Conservation (phyloP, 176 grass and related monocot genomes). For the Secale cereale region DNA sequence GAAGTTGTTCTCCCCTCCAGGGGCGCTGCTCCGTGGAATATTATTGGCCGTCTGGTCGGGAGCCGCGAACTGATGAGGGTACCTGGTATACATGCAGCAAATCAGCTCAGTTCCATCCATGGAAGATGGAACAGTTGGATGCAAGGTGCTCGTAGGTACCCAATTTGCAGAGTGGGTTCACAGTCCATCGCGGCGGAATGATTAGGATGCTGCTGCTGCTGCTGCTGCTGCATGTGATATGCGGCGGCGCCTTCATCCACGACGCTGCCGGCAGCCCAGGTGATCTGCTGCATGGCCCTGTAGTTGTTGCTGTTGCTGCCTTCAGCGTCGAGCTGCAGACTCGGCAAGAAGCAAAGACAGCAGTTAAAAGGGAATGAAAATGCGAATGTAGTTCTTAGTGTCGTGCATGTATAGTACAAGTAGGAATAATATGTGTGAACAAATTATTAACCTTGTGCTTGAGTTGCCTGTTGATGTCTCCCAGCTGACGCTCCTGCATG, state of each 20-base stretch:
- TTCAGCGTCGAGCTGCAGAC: constrained; percentile 67
- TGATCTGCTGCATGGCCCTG: constrained; percentile 51
- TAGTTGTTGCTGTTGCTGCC: constrained; percentile 43
- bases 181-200: constrained; percentile 60
- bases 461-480: constrained; percentile 93
- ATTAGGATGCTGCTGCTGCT: constrained; percentile 38
- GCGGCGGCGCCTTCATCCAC: constrained; percentile 40
- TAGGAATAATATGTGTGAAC: background rate
- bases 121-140: background rate
- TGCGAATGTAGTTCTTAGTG: background rate
- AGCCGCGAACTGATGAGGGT: constrained; percentile 59
- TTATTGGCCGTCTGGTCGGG: constrained; percentile 33
- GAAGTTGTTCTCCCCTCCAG: constrained; percentile 69
- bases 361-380: background rate
- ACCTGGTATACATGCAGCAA: constrained; percentile 38
- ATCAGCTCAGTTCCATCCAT: background rate
- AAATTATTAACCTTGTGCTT: constrained; percentile 49
- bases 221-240: constrained; percentile 45
- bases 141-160: constrained; percentile 26
- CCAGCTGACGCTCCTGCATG: constrained; percentile 87
- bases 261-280: constrained; percentile 51
- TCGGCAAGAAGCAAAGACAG: background rate
- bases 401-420: background rate
- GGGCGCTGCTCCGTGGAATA: constrained; percentile 44
- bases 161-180: constrained; percentile 83